Conservation (phyloP, 2,329 filamentous ascomycete genomes). For the Claviceps digitariae region DNA sequence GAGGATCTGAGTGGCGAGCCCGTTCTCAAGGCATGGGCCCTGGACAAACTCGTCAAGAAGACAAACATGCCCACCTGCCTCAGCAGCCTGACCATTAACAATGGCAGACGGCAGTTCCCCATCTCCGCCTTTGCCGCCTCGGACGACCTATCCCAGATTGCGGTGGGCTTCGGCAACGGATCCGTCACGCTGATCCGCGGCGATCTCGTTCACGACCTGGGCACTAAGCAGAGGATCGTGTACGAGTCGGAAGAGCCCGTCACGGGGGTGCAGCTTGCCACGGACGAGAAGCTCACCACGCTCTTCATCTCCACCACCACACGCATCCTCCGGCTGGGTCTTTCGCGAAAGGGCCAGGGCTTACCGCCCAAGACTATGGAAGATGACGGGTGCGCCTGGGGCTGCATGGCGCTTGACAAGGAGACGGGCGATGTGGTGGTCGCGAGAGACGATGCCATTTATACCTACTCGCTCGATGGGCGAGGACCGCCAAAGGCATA, state of each 20-base stretch:
- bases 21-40: conserved; percentile 89
- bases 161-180: conserved; percentile 91
- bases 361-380: conserved; percentile 80
- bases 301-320: conserved; percentile 88
- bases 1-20: conserved; percentile 85
- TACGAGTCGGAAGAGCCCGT: conserved; percentile 96
- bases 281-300: conserved; percentile 50
- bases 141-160: conserved; percentile 81
- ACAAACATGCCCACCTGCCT: conserved; percentile 79
- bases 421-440: conserved; percentile 75
- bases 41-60: conserved; percentile 91
- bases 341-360: conserved; percentile 79
- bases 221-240: conserved; percentile 84
- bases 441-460: conserved; percentile 89
- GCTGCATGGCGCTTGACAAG: conserved; percentile 83
- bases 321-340: conserved; percentile 71
- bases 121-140: conserved; percentile 82
- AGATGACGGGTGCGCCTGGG: conserved; percentile 79
- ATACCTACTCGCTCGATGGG: conserved; percentile 78
- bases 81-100: conserved; percentile 74
- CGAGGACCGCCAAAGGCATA: conserved; percentile 81
- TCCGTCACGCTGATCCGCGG: conserved; percentile 87
- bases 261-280: conserved; percentile 70
- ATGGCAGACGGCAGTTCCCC: conserved; percentile 86
- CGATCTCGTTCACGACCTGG: conserved; percentile 88